Percentiles rank a stretch among this genome's conserved stretches.
phyloP scores from a whole-genome alignment of 768 basidiomycete species.

The Rhizopogon vesiculosus region DNA sequence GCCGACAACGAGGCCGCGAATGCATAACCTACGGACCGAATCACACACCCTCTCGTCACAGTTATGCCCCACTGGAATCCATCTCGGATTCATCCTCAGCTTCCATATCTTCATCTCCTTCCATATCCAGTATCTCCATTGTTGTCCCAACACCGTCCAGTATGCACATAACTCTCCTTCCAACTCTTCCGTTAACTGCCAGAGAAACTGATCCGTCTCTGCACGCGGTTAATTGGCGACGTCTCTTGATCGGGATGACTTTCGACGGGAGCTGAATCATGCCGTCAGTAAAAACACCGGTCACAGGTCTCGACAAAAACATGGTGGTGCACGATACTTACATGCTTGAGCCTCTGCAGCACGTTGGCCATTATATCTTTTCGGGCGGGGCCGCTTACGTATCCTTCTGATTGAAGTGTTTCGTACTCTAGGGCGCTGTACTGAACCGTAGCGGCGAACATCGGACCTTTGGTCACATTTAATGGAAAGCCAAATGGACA shows the following conservation, averaged over 20 bases:
- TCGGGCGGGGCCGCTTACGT: slow-evolving; percentile 52
- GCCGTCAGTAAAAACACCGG: slow-evolving; percentile 28
- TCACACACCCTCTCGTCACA: slow-evolving; percentile 14
- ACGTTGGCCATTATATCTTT: slow-evolving; percentile 63
- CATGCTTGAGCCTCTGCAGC: slow-evolving; percentile 57
- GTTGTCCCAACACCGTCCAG: slow-evolving; percentile 57
- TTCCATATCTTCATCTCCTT: slow-evolving; percentile 53
- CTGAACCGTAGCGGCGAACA: slow-evolving; percentile 58
- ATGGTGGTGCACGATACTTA: slow-evolving; percentile 37
- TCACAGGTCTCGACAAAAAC: slow-evolving; percentile 23
- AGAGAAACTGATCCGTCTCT: slow-evolving; percentile 49
- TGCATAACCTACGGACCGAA: slow-evolving; percentile 17
- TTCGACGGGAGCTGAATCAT: slow-evolving; percentile 44
- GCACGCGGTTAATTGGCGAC: slow-evolving; percentile 51
- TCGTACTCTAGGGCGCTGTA: slow-evolving; percentile 62
- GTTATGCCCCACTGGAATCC: slow-evolving; percentile 18
- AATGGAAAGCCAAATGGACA: slow-evolving; percentile 13
- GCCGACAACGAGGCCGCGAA: slow-evolving; percentile 24
- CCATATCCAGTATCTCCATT: slow-evolving; percentile 76
- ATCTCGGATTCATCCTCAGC: slow-evolving; percentile 29
- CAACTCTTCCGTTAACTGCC: slow-evolving; percentile 70
- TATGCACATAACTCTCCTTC: slow-evolving; percentile 73
- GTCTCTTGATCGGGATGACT: slow-evolving; percentile 50
- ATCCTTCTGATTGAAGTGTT: slow-evolving; percentile 38
- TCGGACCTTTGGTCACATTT: slow-evolving; percentile 40